These are phyloP conservation scores for Carallia pectinifolia DNA, from an alignment of 345 rosid genomes.

Conservation along the genomic window DNA sequence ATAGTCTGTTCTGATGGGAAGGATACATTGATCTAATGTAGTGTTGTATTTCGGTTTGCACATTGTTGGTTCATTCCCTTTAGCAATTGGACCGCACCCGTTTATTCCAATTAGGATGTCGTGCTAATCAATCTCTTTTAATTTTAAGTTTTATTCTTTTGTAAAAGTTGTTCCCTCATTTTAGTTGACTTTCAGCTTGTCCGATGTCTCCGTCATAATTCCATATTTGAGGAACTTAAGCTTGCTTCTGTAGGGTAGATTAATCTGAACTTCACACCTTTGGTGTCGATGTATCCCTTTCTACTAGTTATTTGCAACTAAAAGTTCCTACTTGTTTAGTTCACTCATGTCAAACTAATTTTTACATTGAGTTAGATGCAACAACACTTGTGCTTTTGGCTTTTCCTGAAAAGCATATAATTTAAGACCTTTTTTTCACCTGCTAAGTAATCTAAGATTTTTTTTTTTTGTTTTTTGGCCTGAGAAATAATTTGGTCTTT, in stretches of 20 bases:
- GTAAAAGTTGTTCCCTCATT: neutral
- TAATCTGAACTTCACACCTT: neutral
- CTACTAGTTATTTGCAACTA: neutral
- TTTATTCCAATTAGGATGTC: neutral
- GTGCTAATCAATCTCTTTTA: neutral
- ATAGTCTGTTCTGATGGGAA: neutral
- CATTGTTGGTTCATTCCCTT: neutral
- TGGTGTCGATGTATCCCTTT: neutral
- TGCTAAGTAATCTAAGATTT: neutral
- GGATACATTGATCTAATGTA: neutral
- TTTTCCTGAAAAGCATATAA: neutral
- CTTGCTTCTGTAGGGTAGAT: neutral
- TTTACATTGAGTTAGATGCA: neutral
- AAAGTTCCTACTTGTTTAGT: neutral
- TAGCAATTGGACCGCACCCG: neutral
- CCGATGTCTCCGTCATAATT: neutral
- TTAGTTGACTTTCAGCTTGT: neutral
- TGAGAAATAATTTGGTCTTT: neutral
- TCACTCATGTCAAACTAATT: neutral
- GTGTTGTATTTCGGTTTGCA: neutral
- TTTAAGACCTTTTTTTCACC: neutral
- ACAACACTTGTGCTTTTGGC: no score
- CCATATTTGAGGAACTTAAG: no score
- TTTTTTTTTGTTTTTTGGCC: neutral
- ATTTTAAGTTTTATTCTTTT: neutral